phyloP scores from a whole-genome alignment of 352 stramenopile species.

The Globisporangium nodosum region DNA sequence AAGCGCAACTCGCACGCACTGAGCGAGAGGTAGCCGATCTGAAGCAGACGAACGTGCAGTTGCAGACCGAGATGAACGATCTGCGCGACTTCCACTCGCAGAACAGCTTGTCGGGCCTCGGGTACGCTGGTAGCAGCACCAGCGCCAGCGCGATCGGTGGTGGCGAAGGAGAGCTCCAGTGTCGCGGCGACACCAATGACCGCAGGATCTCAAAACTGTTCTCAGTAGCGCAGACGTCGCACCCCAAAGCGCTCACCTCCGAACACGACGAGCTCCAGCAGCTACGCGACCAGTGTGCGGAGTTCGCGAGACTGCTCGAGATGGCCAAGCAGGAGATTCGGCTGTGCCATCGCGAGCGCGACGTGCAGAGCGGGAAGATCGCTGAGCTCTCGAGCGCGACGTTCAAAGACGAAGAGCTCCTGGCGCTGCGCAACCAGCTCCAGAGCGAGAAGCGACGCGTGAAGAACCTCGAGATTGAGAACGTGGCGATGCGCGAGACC shows the following conservation, averaged over 20 bases:
- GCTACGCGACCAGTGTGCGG: constrained; percentile 44
- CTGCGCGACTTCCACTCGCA: constrained; percentile 39
- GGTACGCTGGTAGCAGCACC: not conserved
- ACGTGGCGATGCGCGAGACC: constrained; percentile 38
- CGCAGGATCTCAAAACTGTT: constrained; percentile 10
- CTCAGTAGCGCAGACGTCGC: constrained; percentile 6
- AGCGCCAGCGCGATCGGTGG: not conserved
- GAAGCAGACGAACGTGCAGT: constrained; percentile 17
- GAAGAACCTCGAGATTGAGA: constrained; percentile 52
- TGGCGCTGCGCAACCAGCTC: constrained; percentile 42
- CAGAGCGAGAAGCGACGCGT: constrained; percentile 61
- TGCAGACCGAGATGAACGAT: constrained; percentile 36
- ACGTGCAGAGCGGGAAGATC: constrained; percentile 40
- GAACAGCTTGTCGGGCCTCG: constrained; percentile 14
- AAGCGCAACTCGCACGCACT: constrained; percentile 5
- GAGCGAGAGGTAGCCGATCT: constrained; percentile 12
- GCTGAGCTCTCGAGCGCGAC: constrained; percentile 43
- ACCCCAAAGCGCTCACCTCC: constrained; percentile 12
- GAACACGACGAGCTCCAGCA: constrained; percentile 26
- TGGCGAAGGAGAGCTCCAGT: not conserved
- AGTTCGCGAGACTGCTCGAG: constrained; percentile 47
- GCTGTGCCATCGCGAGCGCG: constrained; percentile 49
- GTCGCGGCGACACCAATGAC: not conserved
- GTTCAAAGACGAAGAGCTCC: constrained; percentile 47
- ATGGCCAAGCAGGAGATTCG: constrained; percentile 75